These are phyloP conservation scores for maize (Zea mays) DNA, from an alignment of 176 grass and related monocot species.

Conservation along the genomic window DNA sequence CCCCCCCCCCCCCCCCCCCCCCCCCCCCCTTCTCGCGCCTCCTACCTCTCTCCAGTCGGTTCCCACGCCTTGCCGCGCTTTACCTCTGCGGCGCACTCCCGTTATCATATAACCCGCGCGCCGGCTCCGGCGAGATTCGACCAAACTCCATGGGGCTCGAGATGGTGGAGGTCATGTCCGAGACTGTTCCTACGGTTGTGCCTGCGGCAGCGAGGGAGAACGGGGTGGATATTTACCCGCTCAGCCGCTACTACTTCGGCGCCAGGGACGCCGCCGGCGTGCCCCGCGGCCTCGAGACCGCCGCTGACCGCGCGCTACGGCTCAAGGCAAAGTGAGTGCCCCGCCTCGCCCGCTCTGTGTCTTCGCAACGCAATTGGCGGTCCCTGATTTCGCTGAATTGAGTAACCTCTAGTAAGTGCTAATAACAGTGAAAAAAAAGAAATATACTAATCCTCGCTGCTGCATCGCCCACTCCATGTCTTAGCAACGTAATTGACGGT, in stretches of 20 bases:
- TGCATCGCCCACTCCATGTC: too few relatives aligned
- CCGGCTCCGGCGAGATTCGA: neutral
- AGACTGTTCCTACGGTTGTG: neutral
- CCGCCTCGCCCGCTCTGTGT: neutral
- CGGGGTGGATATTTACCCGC: conserved; percentile 47
- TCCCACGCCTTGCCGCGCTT: neutral
- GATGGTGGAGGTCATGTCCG: conserved; percentile 34
- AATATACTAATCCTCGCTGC: too few relatives aligned
- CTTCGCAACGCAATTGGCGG: neutral
- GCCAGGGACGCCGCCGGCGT: conserved; percentile 31
- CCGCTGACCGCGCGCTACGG: conserved; percentile 39
- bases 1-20: too few relatives aligned
- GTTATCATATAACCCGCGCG: neutral
- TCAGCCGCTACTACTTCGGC: conserved; percentile 64
- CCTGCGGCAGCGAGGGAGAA: neutral
- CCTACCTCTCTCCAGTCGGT: neutral
- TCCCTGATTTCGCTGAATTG: neutral
- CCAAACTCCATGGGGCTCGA: conserved; percentile 30
- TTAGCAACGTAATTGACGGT: too few relatives aligned
- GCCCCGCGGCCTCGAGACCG: conserved; percentile 29
- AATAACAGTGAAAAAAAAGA: too few relatives aligned
- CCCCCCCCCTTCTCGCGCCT: neutral
- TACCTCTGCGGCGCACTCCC: neutral
- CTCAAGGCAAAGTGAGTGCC: conserved; percentile 51
- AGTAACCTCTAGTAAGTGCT: neutral